Percentiles rank a stretch among this genome's conserved stretches.
phyloP scores from a whole-genome alignment of 2,329 filamentous ascomycete genomes.

The Thelonectria rubi region DNA sequence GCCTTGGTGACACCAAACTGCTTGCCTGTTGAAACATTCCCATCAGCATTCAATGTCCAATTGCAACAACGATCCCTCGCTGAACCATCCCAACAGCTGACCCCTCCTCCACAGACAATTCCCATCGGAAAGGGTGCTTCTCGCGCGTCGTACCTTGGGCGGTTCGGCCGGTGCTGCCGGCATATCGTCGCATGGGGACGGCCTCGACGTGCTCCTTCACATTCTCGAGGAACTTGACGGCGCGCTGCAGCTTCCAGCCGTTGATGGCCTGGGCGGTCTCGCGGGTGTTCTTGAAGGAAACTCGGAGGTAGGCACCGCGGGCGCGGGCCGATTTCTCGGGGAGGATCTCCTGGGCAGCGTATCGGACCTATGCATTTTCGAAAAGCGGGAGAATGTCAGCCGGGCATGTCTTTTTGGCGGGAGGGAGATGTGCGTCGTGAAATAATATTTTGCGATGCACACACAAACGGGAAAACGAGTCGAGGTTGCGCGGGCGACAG shows the following conservation, averaged over 20 bases:
- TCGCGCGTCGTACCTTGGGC: slow-evolving; percentile 85
- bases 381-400: slow-evolving; percentile 38
- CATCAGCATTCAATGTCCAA: slow-evolving; percentile 40
- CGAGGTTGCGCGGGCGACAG: background rate
- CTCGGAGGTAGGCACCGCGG: slow-evolving; percentile 97
- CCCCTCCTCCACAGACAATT: background rate
- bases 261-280: slow-evolving; percentile 99
- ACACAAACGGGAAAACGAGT: slow-evolving; percentile 7
- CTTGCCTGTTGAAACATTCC: slow-evolving; percentile 74
- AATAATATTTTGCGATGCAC: slow-evolving; percentile 4
- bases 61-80: background rate
- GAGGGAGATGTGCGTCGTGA: slow-evolving; percentile 7
- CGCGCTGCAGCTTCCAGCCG: slow-evolving; percentile 97
- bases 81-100: background rate
- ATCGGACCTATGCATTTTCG: slow-evolving; percentile 75
- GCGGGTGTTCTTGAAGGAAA: slow-evolving; percentile 99
- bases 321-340: slow-evolving; percentile 94
- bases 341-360: slow-evolving; percentile 90
- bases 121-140: background rate
- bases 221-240: slow-evolving; percentile 97
- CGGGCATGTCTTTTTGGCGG: background rate
- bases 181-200: slow-evolving; percentile 97
- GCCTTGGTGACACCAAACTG: slow-evolving; percentile 97
- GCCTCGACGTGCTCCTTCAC: slow-evolving; percentile 97
- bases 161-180: slow-evolving; percentile 92